Evolutionary conservation across 495 filamentous ascomycete species (phyloP).

Genomic region (Barbatosphaeria neglecta): DNA sequence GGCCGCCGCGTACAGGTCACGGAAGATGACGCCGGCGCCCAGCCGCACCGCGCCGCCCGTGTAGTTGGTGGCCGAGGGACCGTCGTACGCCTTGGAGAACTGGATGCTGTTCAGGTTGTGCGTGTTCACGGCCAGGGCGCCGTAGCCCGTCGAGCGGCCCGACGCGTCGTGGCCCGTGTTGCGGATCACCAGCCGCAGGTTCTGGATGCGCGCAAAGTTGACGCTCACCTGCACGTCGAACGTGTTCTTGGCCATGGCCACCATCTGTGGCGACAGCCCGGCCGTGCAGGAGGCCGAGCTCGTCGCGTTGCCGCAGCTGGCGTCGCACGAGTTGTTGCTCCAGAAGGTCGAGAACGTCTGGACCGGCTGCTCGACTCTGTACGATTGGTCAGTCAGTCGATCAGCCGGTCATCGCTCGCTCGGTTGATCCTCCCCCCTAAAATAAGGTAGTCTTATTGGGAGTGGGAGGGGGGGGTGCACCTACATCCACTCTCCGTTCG

Average conservation of each 20-base stretch:
- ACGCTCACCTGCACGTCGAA: conserved; percentile 35
- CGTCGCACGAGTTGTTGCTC: conserved; percentile 30
- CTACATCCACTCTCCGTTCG: conserved; percentile 17
- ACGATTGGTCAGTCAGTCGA: conserved; percentile 1
- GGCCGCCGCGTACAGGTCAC: conserved; percentile 31
- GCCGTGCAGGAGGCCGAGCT: conserved; percentile 35
- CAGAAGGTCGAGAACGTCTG: conserved; percentile 24
- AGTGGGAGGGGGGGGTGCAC: too few species aligned
- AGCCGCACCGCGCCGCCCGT: conserved; percentile 32
- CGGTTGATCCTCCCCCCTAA: too few species aligned
- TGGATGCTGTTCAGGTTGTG: conserved; percentile 42
- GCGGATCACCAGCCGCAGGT: conserved; percentile 47
- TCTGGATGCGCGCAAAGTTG: conserved; percentile 40
- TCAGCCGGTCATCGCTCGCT: too few species aligned
- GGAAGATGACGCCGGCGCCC: conserved; percentile 45
- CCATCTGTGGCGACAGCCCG: conserved; percentile 44
- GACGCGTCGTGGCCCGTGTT: conserved; percentile 50
- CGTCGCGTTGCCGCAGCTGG: conserved; percentile 39
- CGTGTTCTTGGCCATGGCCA: conserved; percentile 30
- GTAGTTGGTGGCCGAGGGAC: conserved; percentile 14
- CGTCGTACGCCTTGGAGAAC: conserved; percentile 25
- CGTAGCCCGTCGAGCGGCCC: conserved; percentile 43
- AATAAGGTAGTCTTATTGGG: too few species aligned
- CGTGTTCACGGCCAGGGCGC: conserved; percentile 49
- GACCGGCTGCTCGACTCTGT: conserved; percentile 14